These are phyloP conservation scores for Corynespora cassiicola DNA, from an alignment of 2,329 filamentous ascomycete species.

Conservation along the genomic window DNA sequence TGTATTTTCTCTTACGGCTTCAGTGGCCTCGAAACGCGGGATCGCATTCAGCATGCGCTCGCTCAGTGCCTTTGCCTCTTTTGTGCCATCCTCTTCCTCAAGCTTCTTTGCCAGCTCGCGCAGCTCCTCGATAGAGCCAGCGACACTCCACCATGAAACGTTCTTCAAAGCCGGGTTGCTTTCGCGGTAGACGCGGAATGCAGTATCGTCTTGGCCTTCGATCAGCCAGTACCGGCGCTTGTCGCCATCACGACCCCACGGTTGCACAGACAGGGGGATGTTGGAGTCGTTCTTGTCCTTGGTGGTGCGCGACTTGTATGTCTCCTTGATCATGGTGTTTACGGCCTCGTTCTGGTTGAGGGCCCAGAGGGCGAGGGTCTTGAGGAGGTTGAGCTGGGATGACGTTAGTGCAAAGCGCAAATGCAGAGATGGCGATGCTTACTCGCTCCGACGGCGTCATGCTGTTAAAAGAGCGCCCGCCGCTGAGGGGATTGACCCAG, in stretches of 20 bases:
- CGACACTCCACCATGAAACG: slow-evolving; percentile 91
- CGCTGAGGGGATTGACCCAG: slow-evolving; percentile 80
- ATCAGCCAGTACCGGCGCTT: slow-evolving; percentile 93
- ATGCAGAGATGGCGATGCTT: slow-evolving; percentile 30
- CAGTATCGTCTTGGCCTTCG: slow-evolving; percentile 91
- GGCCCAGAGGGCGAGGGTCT: slow-evolving; percentile 85
- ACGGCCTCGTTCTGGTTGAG: slow-evolving; percentile 86
- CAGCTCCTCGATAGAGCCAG: slow-evolving; percentile 87
- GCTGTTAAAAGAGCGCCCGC: slow-evolving; percentile 78
- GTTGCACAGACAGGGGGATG: slow-evolving; percentile 86
- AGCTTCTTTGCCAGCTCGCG: slow-evolving; percentile 78
- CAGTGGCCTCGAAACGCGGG: slow-evolving; percentile 89
- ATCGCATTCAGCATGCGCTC: slow-evolving; percentile 80
- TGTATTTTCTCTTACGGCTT: slow-evolving; percentile 69
- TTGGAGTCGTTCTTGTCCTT: slow-evolving; percentile 81
- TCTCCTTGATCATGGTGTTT: slow-evolving; percentile 80
- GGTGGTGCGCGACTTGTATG: slow-evolving; percentile 72
- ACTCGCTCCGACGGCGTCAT: slow-evolving; percentile 86
- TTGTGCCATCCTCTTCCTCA: slow-evolving; percentile 76
- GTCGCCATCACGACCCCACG: slow-evolving; percentile 88
- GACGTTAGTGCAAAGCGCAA: slow-evolving; percentile 24
- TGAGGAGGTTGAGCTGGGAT: slow-evolving; percentile 78
- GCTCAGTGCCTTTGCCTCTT: slow-evolving; percentile 78
- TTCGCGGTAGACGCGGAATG: slow-evolving; percentile 92
- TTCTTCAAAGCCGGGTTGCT: slow-evolving; percentile 80